Base-by-base conservation (phyloP, 1,284 basidiomycete species). In the Peniophora sp. region DNA sequence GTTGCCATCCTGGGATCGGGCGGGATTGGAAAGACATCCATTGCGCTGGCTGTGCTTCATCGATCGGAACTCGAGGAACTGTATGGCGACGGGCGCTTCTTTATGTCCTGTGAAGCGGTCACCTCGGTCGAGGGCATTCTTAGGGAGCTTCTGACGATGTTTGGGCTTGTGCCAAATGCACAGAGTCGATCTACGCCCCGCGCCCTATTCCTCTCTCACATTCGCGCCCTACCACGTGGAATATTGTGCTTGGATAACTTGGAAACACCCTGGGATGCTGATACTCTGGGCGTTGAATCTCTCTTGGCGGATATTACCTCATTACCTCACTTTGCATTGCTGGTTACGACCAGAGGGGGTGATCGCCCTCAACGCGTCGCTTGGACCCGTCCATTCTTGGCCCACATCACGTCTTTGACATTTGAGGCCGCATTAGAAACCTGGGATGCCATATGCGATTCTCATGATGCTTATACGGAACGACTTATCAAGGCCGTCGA, bases 21-120 rank as follows among this genome's bases (percentile, higher is more conserved):
- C 1, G 68, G 69, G 1, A 70, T 69, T 48, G 69, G 69, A 0
- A 71, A 71, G 50, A 71, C 69, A 1, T 60, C 65, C 0, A 50
- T 63, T 3, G 63, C 68, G 0, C 57, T 61, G 0, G 58, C 61
- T 6, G 60, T 63, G 2, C 58, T 69, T 34, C 53, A 64, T 3
- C 47, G 64, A 23, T 45, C 52, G 1, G 32, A 25, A 8, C 24
- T 58, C 14, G 43, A 38, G 14, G 20, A 54, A 2, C 52, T 56
- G 27, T 70, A 61, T 48, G 44, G 43, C 6, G 45, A 55, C 6
- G 36, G 50, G 5, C 55, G 59, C 11, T 60, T 61, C 32, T 69
- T 63, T 59, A 60, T 66, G 2, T 57, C 62, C 12, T 68, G 66
- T 45, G 58, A 61, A 12, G 55, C 59, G 3, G 58, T 59, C 1